Evolutionary conservation across 2,329 filamentous ascomycete genomes (phyloP), one percentile per base, ranked within the genome.

Genomic region (Graphilbum fragrans): DNA sequence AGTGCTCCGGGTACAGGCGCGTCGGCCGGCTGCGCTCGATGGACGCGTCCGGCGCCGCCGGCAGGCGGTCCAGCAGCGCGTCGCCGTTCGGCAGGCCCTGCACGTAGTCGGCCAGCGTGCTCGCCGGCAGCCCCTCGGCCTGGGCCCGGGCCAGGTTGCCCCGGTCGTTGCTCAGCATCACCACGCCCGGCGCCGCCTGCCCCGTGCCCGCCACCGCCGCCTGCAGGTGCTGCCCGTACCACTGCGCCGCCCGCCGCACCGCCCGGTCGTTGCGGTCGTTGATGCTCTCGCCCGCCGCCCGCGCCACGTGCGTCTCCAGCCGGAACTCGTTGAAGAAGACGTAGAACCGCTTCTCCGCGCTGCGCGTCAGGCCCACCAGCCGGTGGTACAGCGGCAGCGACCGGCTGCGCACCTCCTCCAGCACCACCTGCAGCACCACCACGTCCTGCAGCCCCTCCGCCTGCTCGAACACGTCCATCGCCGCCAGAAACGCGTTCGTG

Each of bases 251-350:
- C 51, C 72, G 76, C 37, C 92, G 74, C 23, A 98, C 86, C 35
- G 92, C 87, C 47, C 88, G 79, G 59, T 98, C 93, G 55, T 98
- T 98, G 41, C 92, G 76, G 59, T 98, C 92, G 58, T 98, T 98
- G 62, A 98, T 92, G 3, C 77, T 82, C 65, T 98, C 92, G 31
- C 84, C 81, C 6, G 71, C 61, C 18, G 80, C 73, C 47, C 92
- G 74, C 22, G 73, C 65, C 37, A 95, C 76, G 55, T 94, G 84
- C 0, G 92, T 98, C 60, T 98, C 93, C 32, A 88, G 69, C 39
- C 90, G 77, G 57, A 98, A 98, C 54, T 98, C 92, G 59, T 98
- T 98, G 74, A 96, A 96, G 60, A 98, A 98, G 40, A 98, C 86
- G 56, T 96, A 95, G 58, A 94, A 96, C 41, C 90, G 79, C 69